A percentile compares a stretch with the other conserved stretches of the same genome.
Evolutionary conservation across 352 stramenopile species (phyloP).

Genomic region (Pythium phragmiticola): DNA sequence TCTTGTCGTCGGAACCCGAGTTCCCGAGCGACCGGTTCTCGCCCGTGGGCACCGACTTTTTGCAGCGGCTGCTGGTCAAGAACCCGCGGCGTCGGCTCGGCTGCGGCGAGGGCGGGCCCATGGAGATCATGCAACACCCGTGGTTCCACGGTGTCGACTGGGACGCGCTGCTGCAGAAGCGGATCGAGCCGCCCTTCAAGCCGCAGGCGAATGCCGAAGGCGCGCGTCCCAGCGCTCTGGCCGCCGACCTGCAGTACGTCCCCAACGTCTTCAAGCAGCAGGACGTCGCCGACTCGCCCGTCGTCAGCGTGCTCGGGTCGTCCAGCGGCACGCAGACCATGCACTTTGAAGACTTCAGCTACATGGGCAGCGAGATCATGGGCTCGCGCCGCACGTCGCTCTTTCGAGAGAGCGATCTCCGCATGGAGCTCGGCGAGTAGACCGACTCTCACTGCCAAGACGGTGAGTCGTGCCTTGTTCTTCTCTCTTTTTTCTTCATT

Average conservation of each 20-base stretch:
- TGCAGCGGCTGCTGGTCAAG: slow-evolving; percentile 70
- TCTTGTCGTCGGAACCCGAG: slow-evolving; percentile 65
- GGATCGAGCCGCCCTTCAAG: slow-evolving; percentile 69
- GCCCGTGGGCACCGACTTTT: slow-evolving; percentile 59
- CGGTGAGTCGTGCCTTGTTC: background rate
- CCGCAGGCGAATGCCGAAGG: slow-evolving; percentile 39
- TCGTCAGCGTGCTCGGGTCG: slow-evolving; percentile 55
- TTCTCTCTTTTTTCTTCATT: slow-evolving; percentile 8
- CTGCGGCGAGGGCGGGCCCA: slow-evolving; percentile 51
- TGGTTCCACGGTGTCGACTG: slow-evolving; percentile 82
- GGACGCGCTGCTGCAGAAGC: slow-evolving; percentile 64
- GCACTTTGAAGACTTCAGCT: slow-evolving; percentile 88
- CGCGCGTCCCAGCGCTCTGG: slow-evolving; percentile 43
- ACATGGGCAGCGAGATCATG: slow-evolving; percentile 87
- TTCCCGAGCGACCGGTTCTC: slow-evolving; percentile 70
- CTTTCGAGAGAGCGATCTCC: slow-evolving; percentile 82
- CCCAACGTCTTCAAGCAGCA: slow-evolving; percentile 81
- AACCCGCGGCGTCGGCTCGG: slow-evolving; percentile 66
- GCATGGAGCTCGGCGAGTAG: slow-evolving; percentile 79
- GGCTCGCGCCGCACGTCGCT: slow-evolving; percentile 78
- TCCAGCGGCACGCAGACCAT: slow-evolving; percentile 60
- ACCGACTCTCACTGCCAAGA: background rate
- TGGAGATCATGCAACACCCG: slow-evolving; percentile 83
- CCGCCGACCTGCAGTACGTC: slow-evolving; percentile 74
- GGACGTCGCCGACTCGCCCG: slow-evolving; percentile 78